These are phyloP conservation scores for Lactarius pseudohatsudake DNA, from an alignment of 768 basidiomycete genomes.

Conservation along the genomic window DNA sequence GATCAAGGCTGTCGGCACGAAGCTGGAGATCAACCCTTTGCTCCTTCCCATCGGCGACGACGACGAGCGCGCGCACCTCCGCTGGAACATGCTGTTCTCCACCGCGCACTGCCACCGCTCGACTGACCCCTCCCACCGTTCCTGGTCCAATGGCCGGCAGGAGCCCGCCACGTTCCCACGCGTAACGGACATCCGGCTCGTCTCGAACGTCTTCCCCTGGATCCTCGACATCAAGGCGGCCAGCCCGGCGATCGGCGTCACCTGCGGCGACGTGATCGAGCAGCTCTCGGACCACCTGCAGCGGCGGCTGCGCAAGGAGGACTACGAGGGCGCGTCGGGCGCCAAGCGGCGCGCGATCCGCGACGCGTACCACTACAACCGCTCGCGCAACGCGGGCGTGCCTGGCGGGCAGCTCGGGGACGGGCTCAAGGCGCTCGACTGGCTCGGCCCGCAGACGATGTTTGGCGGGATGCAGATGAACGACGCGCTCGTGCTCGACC, in stretches of 20 bases:
- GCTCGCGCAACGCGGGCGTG: constrained; percentile 59
- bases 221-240: constrained; percentile 48
- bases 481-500: constrained; percentile 43
- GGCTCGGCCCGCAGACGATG: constrained; percentile 54
- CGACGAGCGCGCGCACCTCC: constrained; percentile 51
- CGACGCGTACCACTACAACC: constrained; percentile 61
- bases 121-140: constrained; percentile 55
- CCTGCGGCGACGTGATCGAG: constrained; percentile 67
- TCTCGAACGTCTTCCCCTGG: constrained; percentile 58
- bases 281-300: constrained; percentile 51
- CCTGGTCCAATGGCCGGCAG: constrained; percentile 66
- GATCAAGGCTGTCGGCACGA: constrained; percentile 48
- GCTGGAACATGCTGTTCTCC: constrained; percentile 74
- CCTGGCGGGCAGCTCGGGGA: constrained; percentile 68
- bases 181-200: constrained; percentile 48
- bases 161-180: constrained; percentile 69
- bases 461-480: constrained; percentile 61
- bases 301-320: constrained; percentile 48
- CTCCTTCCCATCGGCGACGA: constrained; percentile 46
- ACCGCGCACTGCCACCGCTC: constrained; percentile 62
- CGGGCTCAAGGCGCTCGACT: constrained; percentile 67
- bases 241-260: constrained; percentile 52
- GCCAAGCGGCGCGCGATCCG: constrained; percentile 45
- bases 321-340: constrained; percentile 47
- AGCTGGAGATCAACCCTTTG: constrained; percentile 59